A percentile compares a stretch with the other conserved stretches of the same genome.
Evolutionary conservation across 257 asterid species (phyloP).

Genomic region (Dorcoceras hygrometricum): DNA sequence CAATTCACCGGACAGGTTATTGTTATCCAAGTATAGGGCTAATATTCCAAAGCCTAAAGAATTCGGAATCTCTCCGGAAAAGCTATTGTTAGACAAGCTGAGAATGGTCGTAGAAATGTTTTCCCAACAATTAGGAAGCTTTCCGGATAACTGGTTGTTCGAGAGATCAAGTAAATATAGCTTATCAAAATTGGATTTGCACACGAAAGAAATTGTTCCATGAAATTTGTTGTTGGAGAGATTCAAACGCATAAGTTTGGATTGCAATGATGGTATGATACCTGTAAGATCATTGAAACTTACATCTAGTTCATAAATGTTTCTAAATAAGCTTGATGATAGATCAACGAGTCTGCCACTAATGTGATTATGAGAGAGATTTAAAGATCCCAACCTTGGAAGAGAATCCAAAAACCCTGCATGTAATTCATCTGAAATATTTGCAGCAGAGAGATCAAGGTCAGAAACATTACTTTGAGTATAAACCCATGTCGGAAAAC

Average conservation of each 20-base stretch:
- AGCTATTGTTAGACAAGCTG: conserved; percentile 22
- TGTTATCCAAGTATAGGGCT: conserved; percentile 11
- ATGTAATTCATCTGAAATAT: conserved; percentile 31
- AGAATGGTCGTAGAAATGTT: not conserved
- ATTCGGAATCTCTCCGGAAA: conserved; percentile 26
- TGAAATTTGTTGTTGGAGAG: conserved; percentile 26
- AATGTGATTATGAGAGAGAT: conserved; percentile 37
- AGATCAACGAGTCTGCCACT: conserved; percentile 32
- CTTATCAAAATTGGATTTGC: not conserved
- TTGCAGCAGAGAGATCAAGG: conserved; percentile 34
- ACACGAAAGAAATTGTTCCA: conserved; percentile 29
- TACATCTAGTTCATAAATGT: too few relatives aligned
- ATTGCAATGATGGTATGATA: conserved; percentile 13
- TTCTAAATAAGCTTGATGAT: not conserved
- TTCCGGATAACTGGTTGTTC: conserved; percentile 20
- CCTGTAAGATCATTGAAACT: conserved; percentile 32
- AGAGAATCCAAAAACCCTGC: conserved; percentile 38
- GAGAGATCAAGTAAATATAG: conserved; percentile 18
- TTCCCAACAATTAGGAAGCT: conserved; percentile 29
- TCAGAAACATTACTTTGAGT: conserved; percentile 17
- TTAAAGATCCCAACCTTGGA: conserved; percentile 10
- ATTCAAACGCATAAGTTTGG: not conserved
- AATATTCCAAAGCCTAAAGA: conserved; percentile 17
- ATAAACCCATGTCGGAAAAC: conserved; percentile 39
- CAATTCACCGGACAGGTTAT: conserved; percentile 21